Percentiles rank a stretch among this genome's conserved stretches.
Evolutionary conservation across 2,329 filamentous ascomycete species (phyloP).

Genomic region (Nemania sp.): DNA sequence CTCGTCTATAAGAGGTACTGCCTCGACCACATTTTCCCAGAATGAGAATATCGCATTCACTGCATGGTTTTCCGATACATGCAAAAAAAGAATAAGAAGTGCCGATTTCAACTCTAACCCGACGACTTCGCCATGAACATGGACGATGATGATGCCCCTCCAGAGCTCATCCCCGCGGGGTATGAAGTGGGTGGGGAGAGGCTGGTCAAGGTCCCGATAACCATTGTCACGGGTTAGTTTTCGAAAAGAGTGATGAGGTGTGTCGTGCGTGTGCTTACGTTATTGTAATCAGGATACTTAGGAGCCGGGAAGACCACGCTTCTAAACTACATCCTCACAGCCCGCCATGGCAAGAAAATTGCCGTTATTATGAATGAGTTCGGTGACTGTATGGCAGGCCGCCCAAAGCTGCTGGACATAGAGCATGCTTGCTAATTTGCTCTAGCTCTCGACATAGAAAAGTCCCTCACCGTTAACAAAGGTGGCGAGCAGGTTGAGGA

Average conservation of each 20-base stretch:
- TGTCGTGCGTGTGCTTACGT: slow-evolving; percentile 14
- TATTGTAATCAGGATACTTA: slow-evolving; percentile 73
- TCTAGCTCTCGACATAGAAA: slow-evolving; percentile 88
- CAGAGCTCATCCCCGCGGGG: slow-evolving; percentile 56
- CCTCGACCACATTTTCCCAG: not conserved
- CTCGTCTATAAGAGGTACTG: not conserved
- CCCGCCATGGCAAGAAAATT: slow-evolving; percentile 95
- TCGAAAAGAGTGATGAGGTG: not conserved
- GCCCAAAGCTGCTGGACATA: not conserved
- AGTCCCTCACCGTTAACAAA: slow-evolving; percentile 88
- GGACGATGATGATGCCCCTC: slow-evolving; percentile 70
- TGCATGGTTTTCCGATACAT: not conserved
- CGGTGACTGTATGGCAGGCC: slow-evolving; percentile 68
- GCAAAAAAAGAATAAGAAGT: not conserved
- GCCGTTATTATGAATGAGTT: slow-evolving; percentile 97
- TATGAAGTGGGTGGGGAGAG: slow-evolving; percentile 49
- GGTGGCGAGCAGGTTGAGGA: slow-evolving; percentile 83
- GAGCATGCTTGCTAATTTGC: slow-evolving; percentile 16
- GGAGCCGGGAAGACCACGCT: slow-evolving; percentile 95
- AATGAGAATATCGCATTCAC: not conserved
- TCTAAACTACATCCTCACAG: slow-evolving; percentile 93
- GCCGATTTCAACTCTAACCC: not conserved
- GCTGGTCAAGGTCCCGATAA: slow-evolving; percentile 75
- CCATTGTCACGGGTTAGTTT: slow-evolving; percentile 74
- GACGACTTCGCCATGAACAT: slow-evolving; percentile 54